Conservation (phyloP, 2,329 filamentous ascomycete genomes). For the Nothopassalora personata region DNA sequence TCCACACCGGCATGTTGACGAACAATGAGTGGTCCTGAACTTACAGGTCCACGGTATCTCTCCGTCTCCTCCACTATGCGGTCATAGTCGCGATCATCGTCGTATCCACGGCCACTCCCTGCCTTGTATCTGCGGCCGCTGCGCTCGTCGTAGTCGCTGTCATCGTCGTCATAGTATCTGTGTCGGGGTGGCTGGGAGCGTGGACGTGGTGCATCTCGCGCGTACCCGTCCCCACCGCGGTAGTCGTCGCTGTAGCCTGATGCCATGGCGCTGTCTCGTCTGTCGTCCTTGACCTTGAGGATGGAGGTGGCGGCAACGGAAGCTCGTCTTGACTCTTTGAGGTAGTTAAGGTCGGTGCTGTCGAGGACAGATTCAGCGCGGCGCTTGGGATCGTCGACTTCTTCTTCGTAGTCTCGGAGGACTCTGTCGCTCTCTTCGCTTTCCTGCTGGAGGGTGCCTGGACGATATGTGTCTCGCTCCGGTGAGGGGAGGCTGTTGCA, state of each 20-base stretch:
- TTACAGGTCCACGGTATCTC: slow-evolving; percentile 30
- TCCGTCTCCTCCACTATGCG: slow-evolving; percentile 30
- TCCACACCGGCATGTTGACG: slow-evolving; percentile 14
- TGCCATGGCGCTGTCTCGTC: slow-evolving; percentile 23
- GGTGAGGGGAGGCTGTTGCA: slow-evolving; percentile 15
- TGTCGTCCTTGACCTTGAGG: slow-evolving; percentile 4
- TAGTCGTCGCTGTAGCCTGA: slow-evolving; percentile 26
- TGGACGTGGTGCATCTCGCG: slow-evolving; percentile 16
- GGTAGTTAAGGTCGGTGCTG: slow-evolving; percentile 4
- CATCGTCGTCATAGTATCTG: slow-evolving; percentile 28
- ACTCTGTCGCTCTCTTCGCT: slow-evolving; percentile 22
- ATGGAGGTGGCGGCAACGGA: slow-evolving; percentile 3
- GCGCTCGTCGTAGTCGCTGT: slow-evolving; percentile 31
- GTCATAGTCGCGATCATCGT: slow-evolving; percentile 27
- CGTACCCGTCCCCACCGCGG: slow-evolving; percentile 12
- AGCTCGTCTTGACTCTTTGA: neutral
- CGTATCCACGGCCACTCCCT: slow-evolving; percentile 22
- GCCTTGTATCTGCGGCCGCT: slow-evolving; percentile 19
- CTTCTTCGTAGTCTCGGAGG: slow-evolving; percentile 27
- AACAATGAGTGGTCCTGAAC: slow-evolving; percentile 27
- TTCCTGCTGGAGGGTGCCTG: slow-evolving; percentile 21
- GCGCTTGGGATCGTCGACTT: slow-evolving; percentile 28
- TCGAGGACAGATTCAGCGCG: slow-evolving; percentile 22
- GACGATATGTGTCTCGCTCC: slow-evolving; percentile 11
- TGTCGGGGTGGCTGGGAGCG: slow-evolving; percentile 26